These are phyloP conservation scores for Aspergillus homomorphus DNA, from an alignment of 495 filamentous ascomycete genomes.

Conservation along the genomic window DNA sequence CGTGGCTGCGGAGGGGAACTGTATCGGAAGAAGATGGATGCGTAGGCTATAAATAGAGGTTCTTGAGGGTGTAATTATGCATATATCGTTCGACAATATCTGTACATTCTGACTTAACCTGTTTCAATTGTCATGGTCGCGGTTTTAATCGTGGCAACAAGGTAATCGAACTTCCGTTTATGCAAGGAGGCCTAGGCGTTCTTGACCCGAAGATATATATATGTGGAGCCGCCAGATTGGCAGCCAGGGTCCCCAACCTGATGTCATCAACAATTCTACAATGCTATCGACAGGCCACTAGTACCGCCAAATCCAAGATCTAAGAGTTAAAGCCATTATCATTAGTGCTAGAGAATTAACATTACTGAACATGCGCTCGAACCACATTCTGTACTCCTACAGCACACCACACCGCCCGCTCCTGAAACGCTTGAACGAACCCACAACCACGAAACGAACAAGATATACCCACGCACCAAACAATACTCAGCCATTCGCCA, in stretches of 20 bases:
- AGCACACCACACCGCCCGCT: background rate
- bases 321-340: background rate
- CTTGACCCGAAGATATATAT: background rate
- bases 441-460: background rate
- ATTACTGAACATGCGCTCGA: background rate
- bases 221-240: background rate
- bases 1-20: conserved; percentile 73
- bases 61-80: background rate
- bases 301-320: background rate
- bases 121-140: too few species aligned
- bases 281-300: too few species aligned
- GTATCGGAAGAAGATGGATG: conserved; percentile 68
- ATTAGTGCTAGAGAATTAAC: background rate
- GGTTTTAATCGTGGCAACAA: too few species aligned
- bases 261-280: background rate
- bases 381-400: background rate
- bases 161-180: too few species aligned
- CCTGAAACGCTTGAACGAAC: background rate
- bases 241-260: too few species aligned
- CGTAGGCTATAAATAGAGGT: background rate
- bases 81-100: background rate
- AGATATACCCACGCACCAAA: background rate
- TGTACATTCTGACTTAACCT: background rate
- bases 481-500: too few species aligned
- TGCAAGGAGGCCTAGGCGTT: too few species aligned